A percentile compares a stretch with the other conserved stretches of the same genome.
Evolutionary conservation across 306 rosid genomes (phyloP).

Genomic region (Begonia masoniana): DNA sequence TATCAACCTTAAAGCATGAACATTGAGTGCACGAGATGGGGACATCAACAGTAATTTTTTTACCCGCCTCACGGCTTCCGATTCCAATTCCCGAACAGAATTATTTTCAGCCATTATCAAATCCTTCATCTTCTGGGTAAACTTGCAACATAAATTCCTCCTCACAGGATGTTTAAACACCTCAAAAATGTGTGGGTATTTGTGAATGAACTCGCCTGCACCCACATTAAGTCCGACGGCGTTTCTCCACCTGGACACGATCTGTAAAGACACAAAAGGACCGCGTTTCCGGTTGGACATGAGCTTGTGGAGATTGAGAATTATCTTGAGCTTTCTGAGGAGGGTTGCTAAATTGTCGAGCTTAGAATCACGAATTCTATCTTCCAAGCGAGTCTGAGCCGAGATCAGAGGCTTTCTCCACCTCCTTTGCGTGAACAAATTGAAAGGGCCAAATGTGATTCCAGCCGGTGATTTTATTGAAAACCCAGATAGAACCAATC

Average conservation of each 20-base stretch:
- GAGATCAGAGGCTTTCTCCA: conserved; percentile 48
- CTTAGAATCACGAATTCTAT: conserved; percentile 41
- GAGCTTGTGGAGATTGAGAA: conserved; percentile 32
- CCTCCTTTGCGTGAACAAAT: conserved; percentile 32
- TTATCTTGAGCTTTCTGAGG: conserved; percentile 26
- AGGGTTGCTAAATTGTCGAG: conserved; percentile 40
- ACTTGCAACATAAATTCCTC: conserved; percentile 47
- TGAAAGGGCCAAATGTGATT: conserved; percentile 32
- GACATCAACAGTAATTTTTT: conserved; percentile 65
- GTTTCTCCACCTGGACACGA: conserved; percentile 61
- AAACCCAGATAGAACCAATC: too few relatives aligned
- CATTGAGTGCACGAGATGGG: conserved; percentile 26
- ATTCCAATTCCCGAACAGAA: conserved; percentile 26
- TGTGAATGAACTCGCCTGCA: conserved; percentile 38
- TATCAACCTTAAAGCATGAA: conserved; percentile 60
- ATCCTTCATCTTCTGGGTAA: conserved; percentile 24
- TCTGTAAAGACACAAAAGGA: conserved; percentile 46
- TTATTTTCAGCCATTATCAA: conserved; percentile 31
- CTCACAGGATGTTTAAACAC: conserved; percentile 38
- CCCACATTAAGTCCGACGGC: conserved; percentile 31
- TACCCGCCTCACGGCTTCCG: conserved; percentile 38
- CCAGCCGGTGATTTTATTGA: background rate
- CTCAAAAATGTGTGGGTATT: conserved; percentile 55
- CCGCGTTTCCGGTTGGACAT: conserved; percentile 46
- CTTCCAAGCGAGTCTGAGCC: conserved; percentile 63